Evolutionary conservation across 2,329 filamentous ascomycete genomes (phyloP), one percentile per base, ranked within the genome.

Genomic region (Fusarium musae): DNA sequence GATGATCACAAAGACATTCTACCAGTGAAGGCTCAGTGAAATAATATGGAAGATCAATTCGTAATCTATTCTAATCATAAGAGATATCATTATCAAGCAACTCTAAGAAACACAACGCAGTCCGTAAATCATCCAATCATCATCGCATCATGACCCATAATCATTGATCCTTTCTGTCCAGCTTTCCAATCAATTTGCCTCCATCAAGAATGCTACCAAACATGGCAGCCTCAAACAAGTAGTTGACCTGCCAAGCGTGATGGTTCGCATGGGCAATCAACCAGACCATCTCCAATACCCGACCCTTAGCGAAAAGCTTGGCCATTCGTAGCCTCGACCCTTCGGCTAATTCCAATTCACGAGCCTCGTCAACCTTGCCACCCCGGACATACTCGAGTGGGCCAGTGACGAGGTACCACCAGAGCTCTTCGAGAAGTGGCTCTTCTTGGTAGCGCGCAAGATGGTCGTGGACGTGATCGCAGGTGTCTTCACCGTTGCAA

Each of bases 161-260:
- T 56, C 16, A 63, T n/a, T 74, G 71, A 13, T 76, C 74, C 44
- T 76, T 67, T 21, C 79, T 66, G 52, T 80, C 79, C 6, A 80
- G 70, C 60, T 80, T 80, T 42, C 79, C 78, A 10, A 72, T 72
- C 52, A 80, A 40, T 26, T 70, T 67, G 9, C 79, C 79, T 0
- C 76, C 75, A 32, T 80, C 79, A 5, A 80, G 73, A 32, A 80
- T 75, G 16, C 79, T 80, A 21, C 79, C 79, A 73, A 80, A 80
- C 79, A 80, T 80, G 47, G 79, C 79, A 7, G 79, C 79, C 56
- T 80, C 78, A 17, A 80, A 80, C 13, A 80, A 30, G 19, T 75
- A 73, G 37, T 80, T 80, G 5, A 80, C 70, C 52, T 80, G 78
- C 79, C 79, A 80, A 34, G 78, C 79, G 6, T 76, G 74, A 9